These are phyloP conservation scores for Mucor plumbeus DNA, from an alignment of 371 early-diverging fungal genomes.

Conservation along the genomic window DNA sequence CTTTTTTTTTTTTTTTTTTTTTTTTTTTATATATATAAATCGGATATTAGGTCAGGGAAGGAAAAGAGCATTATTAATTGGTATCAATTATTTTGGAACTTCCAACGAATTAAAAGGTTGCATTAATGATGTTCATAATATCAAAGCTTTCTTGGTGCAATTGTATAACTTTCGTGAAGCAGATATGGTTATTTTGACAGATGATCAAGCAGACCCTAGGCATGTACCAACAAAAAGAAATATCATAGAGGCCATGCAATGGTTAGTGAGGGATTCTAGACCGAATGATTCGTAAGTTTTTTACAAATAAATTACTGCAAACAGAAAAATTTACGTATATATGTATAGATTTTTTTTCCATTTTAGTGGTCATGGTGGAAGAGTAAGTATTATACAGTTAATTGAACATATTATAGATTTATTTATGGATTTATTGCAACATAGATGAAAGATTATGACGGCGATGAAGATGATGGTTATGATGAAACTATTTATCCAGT, in stretches of 20 bases:
- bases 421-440: neutral
- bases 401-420: neutral
- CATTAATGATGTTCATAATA: slow-evolving; percentile 88
- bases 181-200: slow-evolving; percentile 83
- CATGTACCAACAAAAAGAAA: slow-evolving; percentile 80
- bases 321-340: neutral
- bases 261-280: slow-evolving; percentile 82
- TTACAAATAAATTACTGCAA: neutral
- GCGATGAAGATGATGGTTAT: slow-evolving; percentile 85
- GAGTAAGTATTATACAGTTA: slow-evolving; percentile 25
- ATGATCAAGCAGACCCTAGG: slow-evolving; percentile 71
- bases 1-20: too few species aligned
- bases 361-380: slow-evolving; percentile 89
- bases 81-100: slow-evolving; percentile 67
- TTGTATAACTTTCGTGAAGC: slow-evolving; percentile 68
- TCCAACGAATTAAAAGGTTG: slow-evolving; percentile 74
- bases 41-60: slow-evolving; percentile 36
- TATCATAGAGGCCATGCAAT: slow-evolving; percentile 83
- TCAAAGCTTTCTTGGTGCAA: slow-evolving; percentile 70
- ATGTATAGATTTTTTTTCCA: slow-evolving; percentile 74
- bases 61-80: slow-evolving; percentile 36
- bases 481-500: slow-evolving; percentile 69
- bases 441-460: slow-evolving; percentile 59
- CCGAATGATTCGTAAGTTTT: slow-evolving; percentile 75
- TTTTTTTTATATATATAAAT: too few species aligned